Evolutionary conservation across 2,329 filamentous ascomycete species (phyloP), one percentile per base, ranked within the genome.

Genomic region (Daldinia sp.): DNA sequence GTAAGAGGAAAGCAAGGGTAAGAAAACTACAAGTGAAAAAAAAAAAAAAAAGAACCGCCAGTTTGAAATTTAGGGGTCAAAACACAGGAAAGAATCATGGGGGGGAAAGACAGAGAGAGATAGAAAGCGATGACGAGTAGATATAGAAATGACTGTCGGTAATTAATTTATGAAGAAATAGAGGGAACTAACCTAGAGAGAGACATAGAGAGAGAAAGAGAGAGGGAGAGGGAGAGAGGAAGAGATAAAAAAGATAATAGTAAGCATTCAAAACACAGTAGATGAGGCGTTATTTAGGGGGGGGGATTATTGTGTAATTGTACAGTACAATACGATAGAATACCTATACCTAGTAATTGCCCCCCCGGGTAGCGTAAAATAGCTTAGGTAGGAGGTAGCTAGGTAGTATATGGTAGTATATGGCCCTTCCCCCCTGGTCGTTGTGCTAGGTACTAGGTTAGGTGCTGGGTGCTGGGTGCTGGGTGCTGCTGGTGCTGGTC

Each of bases 361-460:
- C 39, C 39, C 39, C 39, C 39, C 39, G 21, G 39, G 19, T 23
- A 45, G 39, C 39, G 39, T 45, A 23, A 53, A 52, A 57, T 29
- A 41, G n/a, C n/a, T n/a, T n/a, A n/a, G n/a, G n/a, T n/a, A n/a
- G n/a, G n/a, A n/a, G n/a, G n/a, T n/a, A n/a, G n/a, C n/a, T n/a
- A n/a, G n/a, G n/a, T n/a, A n/a, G n/a, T n/a, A n/a, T n/a, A n/a
- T n/a, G n/a, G n/a, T n/a, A n/a, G n/a, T n/a, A n/a, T n/a, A n/a
- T n/a, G n/a, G n/a, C n/a, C n/a, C n/a, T n/a, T 61, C 47, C 32
- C 58, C 51, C 51, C 51, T 60, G 63, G 52, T 52, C 34, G 32
- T 13, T 19, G 23, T n/a, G 39, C 37, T 35, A n/a, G 13, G 34
- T 41, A 37, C 1, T n/a, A 32, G 29, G 29, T 37, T 25, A 11